Percentiles rank a stretch among this genome's conserved stretches.
Conservation (phyloP, 2,329 filamentous ascomycete species). For the Diaporthe caulivora region DNA sequence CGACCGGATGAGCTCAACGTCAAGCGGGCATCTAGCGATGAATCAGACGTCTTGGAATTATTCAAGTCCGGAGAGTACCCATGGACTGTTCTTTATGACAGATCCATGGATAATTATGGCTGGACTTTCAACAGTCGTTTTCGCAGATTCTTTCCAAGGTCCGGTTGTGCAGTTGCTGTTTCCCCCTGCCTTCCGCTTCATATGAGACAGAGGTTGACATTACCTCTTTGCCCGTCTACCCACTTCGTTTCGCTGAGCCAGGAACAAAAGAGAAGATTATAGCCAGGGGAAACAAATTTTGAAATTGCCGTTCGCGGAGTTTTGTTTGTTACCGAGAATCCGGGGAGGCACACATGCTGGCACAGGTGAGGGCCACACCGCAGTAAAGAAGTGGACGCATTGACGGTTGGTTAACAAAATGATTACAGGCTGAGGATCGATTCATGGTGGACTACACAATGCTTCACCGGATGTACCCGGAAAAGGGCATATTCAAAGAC, state of each 20-base stretch:
- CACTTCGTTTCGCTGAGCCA: not conserved
- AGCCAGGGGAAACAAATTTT: not conserved
- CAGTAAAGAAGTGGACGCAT: not conserved
- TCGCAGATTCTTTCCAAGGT: not conserved
- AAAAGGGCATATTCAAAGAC: not conserved
- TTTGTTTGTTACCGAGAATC: not conserved
- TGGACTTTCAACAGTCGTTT: not conserved
- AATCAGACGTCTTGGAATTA: not conserved
- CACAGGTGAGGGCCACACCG: not conserved
- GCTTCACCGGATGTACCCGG: not conserved
- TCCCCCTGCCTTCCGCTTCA: not conserved
- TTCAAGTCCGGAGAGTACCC: not conserved
- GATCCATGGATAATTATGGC: not conserved
- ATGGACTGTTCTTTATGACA: not conserved
- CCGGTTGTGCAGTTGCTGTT: not conserved
- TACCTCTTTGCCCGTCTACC: not conserved
- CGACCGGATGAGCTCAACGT: not conserved
- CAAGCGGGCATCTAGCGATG: not conserved
- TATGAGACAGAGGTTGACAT: not conserved
- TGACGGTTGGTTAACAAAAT: not conserved
- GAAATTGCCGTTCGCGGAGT: not conserved
- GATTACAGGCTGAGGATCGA: not conserved
- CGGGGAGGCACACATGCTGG: not conserved
- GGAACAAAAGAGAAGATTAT: not conserved
- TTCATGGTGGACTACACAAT: not conserved